phyloP scores from a whole-genome alignment of 2,329 filamentous ascomycete genomes.

The Hymenoscyphus repandus region DNA sequence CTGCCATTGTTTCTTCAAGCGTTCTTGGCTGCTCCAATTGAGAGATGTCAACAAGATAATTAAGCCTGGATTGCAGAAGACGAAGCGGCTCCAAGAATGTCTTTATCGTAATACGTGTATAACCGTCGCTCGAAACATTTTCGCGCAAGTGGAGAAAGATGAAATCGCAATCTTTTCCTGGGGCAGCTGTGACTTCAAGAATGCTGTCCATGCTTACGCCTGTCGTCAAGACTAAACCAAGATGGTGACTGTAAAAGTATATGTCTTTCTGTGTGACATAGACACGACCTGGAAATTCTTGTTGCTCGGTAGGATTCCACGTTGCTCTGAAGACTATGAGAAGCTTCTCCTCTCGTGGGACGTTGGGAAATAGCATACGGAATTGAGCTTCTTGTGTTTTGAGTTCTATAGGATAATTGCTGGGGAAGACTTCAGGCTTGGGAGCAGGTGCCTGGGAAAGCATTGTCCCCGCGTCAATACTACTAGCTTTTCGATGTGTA shows the following conservation, averaged over 20 bases:
- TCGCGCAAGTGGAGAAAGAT: slow-evolving; percentile 69
- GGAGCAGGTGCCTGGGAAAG: slow-evolving; percentile 14
- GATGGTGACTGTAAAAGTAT: slow-evolving; percentile 95
- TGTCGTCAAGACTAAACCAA: slow-evolving; percentile 83
- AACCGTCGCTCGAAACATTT: slow-evolving; percentile 18
- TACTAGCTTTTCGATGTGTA: slow-evolving; percentile 27
- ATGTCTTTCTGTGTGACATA: slow-evolving; percentile 84
- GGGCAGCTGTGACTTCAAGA: slow-evolving; percentile 81
- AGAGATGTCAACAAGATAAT: slow-evolving; percentile 77
- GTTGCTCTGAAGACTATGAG: slow-evolving; percentile 90
- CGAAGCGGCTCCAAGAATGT: slow-evolving; percentile 85
- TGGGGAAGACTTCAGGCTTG: slow-evolving; percentile 51
- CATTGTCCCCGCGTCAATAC: slow-evolving; percentile 35
- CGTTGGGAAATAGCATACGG: slow-evolving; percentile 79
- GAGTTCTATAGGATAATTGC: slow-evolving; percentile 75
- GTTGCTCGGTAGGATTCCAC: slow-evolving; percentile 69
- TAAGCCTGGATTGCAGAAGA: slow-evolving; percentile 76
- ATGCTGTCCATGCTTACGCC: slow-evolving; percentile 69
- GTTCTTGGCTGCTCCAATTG: slow-evolving; percentile 65
- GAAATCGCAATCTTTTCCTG: slow-evolving; percentile 88
- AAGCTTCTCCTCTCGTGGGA: slow-evolving; percentile 71
- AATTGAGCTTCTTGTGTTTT: slow-evolving; percentile 91
- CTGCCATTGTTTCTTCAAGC: slow-evolving; percentile 64
- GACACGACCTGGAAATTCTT: slow-evolving; percentile 76
- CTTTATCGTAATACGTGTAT: slow-evolving; percentile 70